Evolutionary conservation across 139 green algal genomes (phyloP).

Genomic region (Ettlia oleoabundans): DNA sequence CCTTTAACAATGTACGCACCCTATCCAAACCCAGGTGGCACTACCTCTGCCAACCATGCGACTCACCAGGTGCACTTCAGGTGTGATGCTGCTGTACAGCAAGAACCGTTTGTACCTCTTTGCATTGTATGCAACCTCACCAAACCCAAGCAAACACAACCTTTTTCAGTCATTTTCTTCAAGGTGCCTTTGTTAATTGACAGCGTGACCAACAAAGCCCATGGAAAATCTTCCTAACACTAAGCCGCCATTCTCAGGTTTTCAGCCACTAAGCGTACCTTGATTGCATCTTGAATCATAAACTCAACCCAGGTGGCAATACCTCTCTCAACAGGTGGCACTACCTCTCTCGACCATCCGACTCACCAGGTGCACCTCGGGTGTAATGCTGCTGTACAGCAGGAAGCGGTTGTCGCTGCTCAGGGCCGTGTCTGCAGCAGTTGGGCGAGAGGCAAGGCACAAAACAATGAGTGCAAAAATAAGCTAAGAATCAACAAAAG

Average conservation of each 20-base stretch:
- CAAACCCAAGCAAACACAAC: no score
- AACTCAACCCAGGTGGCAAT: neutral
- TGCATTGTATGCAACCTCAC: no score
- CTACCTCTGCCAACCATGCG: no score
- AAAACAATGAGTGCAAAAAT: neutral
- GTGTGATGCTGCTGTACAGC: constrained; percentile 82
- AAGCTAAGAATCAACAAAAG: neutral
- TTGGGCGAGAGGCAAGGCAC: neutral
- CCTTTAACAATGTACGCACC: neutral
- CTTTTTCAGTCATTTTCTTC: no score
- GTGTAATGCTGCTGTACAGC: constrained; percentile 82
- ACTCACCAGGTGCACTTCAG: constrained; percentile 73
- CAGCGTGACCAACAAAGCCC: no score
- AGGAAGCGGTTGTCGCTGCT: constrained; percentile 79
- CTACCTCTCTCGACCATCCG: neutral
- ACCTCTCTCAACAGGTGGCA: neutral
- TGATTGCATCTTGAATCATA: neutral
- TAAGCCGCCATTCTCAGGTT: no score
- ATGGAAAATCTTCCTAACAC: no score
- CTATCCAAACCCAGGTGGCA: neutral
- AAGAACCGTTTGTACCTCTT: constrained; percentile 80
- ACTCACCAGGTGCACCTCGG: constrained; percentile 73
- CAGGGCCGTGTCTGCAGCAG: constrained; percentile 84
- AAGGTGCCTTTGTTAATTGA: no score
- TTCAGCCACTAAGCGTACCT: no score